A percentile compares a stretch with the other conserved stretches of the same genome.
Evolutionary conservation across 2,329 filamentous ascomycete species (phyloP).

Genomic region (Diaporthe sp.): DNA sequence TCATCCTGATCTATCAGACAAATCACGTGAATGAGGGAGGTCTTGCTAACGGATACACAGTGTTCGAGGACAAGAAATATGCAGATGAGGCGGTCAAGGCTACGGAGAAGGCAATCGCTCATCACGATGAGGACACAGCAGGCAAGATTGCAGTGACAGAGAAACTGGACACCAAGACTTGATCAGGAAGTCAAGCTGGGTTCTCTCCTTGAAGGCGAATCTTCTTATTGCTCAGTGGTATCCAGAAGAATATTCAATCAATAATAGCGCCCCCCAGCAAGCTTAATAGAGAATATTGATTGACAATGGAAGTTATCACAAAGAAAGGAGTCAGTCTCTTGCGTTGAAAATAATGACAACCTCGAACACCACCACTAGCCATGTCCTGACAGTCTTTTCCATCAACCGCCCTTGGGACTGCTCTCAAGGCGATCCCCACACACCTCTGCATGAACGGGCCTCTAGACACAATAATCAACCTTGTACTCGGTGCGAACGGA

Average conservation of each 20-base stretch:
- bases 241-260: not conserved
- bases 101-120: slow-evolving; percentile 31
- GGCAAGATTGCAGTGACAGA: slow-evolving; percentile 7
- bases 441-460: not conserved
- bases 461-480: not conserved
- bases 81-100: slow-evolving; percentile 38
- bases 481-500: not conserved
- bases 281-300: no score
- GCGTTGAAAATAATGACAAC: no score
- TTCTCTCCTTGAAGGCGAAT: not conserved
- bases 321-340: no score
- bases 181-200: not conserved
- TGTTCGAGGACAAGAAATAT: slow-evolving; percentile 39
- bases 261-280: no score
- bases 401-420: no score
- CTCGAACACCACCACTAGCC: no score
- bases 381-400: no score
- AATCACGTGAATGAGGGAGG: no score
- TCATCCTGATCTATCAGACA: not conserved
- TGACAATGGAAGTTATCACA: no score
- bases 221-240: not conserved
- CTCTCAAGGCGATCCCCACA: slow-evolving; percentile 3
- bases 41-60: slow-evolving; percentile 1
- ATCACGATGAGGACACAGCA: slow-evolving; percentile 28
- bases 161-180: slow-evolving; percentile 20